Percentiles rank a stretch among this genome's conserved stretches.
phyloP scores from a whole-genome alignment of 352 stramenopile species.

The Phytophthora fragariae region DNA sequence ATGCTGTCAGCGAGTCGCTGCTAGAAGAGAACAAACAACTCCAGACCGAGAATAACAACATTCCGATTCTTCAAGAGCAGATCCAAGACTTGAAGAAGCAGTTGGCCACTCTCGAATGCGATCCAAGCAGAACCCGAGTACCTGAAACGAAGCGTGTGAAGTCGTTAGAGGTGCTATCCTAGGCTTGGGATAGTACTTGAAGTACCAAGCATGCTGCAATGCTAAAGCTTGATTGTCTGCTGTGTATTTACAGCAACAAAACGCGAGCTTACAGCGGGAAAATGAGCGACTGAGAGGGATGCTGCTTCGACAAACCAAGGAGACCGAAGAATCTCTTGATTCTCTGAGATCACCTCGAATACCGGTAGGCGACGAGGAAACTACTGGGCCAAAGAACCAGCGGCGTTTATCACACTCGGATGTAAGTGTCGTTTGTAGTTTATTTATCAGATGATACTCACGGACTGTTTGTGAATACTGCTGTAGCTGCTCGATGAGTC shows the following conservation, averaged over 20 bases:
- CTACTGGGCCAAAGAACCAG: constrained; percentile 18
- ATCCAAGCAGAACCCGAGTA: not conserved
- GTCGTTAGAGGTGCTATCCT: constrained; percentile 49
- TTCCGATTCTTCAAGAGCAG: constrained; percentile 80
- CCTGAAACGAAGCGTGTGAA: constrained; percentile 44
- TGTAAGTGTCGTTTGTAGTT: constrained; percentile 18
- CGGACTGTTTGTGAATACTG: not conserved
- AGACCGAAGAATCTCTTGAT: constrained; percentile 29
- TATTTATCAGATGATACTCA: not conserved
- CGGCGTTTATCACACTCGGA: constrained; percentile 36
- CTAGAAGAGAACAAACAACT: constrained; percentile 71
- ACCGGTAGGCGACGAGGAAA: not conserved
- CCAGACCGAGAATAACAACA: constrained; percentile 88
- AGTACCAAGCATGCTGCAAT: not conserved
- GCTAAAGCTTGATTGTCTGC: not conserved
- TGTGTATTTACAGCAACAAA: constrained; percentile 43
- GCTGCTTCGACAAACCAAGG: constrained; percentile 38
- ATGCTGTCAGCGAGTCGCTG: constrained; percentile 58
- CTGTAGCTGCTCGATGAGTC: constrained; percentile 75
- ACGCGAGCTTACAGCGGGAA: constrained; percentile 56
- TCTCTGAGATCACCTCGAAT: constrained; percentile 27
- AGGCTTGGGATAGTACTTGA: not conserved
- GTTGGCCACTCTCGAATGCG: constrained; percentile 24
- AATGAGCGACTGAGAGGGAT: constrained; percentile 54
- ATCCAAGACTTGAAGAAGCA: constrained; percentile 74